Conservation (phyloP, 352 stramenopile genomes). For the Globisporangium ultimum region DNA sequence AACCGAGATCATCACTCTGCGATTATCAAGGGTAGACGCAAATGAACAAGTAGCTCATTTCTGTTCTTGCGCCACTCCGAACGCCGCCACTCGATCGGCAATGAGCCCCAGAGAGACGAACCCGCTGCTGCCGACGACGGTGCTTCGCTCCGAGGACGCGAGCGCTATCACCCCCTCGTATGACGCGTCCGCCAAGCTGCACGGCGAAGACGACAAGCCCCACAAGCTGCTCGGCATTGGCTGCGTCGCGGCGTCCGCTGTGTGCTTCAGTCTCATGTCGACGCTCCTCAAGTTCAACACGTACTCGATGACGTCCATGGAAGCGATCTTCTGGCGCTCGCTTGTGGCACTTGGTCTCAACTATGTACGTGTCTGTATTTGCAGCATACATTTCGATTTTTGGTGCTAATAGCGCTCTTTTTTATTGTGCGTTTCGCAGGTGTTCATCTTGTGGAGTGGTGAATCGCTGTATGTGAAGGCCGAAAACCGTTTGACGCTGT, state of each 20-base stretch:
- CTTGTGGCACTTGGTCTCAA: constrained; percentile 54
- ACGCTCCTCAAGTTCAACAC: constrained; percentile 77
- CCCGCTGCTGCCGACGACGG: constrained; percentile 6
- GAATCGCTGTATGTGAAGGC: constrained; percentile 10
- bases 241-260: constrained; percentile 64
- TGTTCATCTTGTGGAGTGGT: no score
- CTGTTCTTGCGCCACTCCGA: not conserved
- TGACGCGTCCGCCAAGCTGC: no score
- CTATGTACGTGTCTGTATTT: constrained; percentile 38
- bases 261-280: constrained; percentile 84
- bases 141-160: constrained; percentile 3
- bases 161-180: no score
- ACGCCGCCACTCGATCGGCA: not conserved
- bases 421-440: not conserved
- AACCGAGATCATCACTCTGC: constrained; percentile 1
- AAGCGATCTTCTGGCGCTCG: constrained; percentile 81
- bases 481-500: constrained; percentile 49
- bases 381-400: not conserved
- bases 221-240: no score
- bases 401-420: not conserved
- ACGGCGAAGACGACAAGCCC: no score
- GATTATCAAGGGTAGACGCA: not conserved
- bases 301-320: constrained; percentile 75
- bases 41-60: not conserved
- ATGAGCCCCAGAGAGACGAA: constrained; percentile 11